Evolutionary conservation across 345 rosid species (phyloP).

Genomic region (Eucalyptus dawsonii): DNA sequence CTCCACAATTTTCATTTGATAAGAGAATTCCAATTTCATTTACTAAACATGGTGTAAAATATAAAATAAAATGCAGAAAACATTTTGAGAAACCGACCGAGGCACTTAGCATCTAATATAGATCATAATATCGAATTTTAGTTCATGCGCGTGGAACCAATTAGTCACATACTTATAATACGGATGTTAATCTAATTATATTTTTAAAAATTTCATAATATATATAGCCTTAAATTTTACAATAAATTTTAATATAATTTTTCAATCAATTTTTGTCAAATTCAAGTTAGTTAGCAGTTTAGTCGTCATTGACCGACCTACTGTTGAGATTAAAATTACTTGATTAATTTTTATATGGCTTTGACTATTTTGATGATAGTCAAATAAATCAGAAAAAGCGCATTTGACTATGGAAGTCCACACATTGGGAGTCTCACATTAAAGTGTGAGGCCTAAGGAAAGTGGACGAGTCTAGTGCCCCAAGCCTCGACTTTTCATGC

Average conservation of each 20-base stretch:
- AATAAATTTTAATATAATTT: rapidly evolving
- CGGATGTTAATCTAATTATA: neutral
- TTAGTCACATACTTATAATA: neutral
- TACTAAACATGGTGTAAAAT: neutral
- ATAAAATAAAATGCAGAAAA: neutral
- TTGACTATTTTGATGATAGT: neutral
- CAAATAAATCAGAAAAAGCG: neutral
- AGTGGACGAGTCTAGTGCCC: neutral
- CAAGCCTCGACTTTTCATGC: neutral
- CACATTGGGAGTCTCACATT: neutral
- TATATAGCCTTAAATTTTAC: neutral
- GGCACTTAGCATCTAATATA: neutral
- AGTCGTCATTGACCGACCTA: neutral
- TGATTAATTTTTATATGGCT: neutral
- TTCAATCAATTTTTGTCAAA: neutral
- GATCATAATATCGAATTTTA: neutral
- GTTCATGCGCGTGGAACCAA: neutral
- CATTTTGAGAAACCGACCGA: neutral
- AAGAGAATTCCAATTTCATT: neutral
- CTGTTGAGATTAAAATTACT: neutral
- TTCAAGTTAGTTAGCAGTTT: neutral
- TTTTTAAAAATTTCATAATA: neutral
- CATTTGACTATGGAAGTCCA: neutral
- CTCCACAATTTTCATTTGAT: neutral
- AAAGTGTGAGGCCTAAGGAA: neutral